phyloP scores from a whole-genome alignment of 176 grass and related monocot species.

The Metroxylon sagu region DNA sequence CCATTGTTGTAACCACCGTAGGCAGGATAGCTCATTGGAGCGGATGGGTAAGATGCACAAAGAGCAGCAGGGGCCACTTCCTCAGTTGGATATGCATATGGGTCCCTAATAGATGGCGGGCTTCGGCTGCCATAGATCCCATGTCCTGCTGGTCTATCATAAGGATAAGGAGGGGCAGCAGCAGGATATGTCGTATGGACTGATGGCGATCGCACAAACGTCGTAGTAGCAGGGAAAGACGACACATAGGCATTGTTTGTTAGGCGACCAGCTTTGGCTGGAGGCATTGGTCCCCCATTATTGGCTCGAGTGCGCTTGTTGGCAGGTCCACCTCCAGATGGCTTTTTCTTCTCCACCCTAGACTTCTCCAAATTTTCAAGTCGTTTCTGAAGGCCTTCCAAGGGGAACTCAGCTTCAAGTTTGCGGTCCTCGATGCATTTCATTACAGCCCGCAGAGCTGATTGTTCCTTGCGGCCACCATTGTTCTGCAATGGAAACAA shows the following conservation, averaged over 20 bases:
- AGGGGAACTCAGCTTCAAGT: conserved; percentile 68
- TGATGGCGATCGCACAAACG: conserved; percentile 46
- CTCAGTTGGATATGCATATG: conserved; percentile 67
- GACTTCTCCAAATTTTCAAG: conserved; percentile 83
- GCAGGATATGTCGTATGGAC: conserved; percentile 33
- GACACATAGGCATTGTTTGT: conserved; percentile 52
- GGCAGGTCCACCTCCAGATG: conserved; percentile 39
- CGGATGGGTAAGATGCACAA: conserved; percentile 49
- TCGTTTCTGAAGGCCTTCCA: conserved; percentile 57
- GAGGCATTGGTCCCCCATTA: conserved; percentile 74
- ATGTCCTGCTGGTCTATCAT: conserved; percentile 36
- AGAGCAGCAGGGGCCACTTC: conserved; percentile 36
- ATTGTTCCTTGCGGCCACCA: conserved; percentile 65
- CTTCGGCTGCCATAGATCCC: conserved; percentile 57
- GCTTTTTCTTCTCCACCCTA: conserved; percentile 82
- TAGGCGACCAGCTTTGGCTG: conserved; percentile 81
- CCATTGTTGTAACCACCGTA: conserved; percentile 50
- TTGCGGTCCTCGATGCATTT: conserved; percentile 93
- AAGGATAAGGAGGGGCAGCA: conserved; percentile 42
- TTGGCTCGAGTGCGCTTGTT: conserved; percentile 66
- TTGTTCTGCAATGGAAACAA: conserved; percentile 48
- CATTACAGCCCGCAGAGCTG: conserved; percentile 59
- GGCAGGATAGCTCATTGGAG: conserved; percentile 61
- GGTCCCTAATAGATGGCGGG: conserved; percentile 50
- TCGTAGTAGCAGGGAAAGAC: conserved; percentile 39